A percentile compares a stretch with the other conserved stretches of the same genome.
phyloP scores from a whole-genome alignment of 208 protist genomes.

The Leishmania tarentolae region DNA sequence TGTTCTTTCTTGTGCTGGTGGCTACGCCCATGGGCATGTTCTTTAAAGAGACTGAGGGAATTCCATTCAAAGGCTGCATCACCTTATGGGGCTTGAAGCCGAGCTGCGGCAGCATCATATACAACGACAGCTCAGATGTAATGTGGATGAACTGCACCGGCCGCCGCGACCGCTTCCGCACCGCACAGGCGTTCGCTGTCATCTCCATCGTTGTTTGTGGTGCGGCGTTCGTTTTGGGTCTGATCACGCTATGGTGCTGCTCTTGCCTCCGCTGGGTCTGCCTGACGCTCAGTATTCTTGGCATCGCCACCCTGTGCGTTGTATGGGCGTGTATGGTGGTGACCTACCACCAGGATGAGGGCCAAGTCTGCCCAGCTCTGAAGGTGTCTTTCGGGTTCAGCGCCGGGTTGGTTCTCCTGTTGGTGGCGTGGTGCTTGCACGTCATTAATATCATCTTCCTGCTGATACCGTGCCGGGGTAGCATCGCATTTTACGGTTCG shows the following conservation, averaged over 20 bases:
- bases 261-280: constrained; percentile 37
- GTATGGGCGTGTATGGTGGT: constrained; percentile 45
- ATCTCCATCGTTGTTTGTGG: constrained; percentile 29
- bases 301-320: constrained; percentile 19
- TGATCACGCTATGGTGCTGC: constrained; percentile 47
- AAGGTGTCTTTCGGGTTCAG: constrained; percentile 24
- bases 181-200: constrained; percentile 44
- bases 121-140: constrained; percentile 17
- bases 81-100: constrained; percentile 51
- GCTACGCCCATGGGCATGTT: constrained; percentile 63
- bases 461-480: constrained; percentile 15
- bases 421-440: constrained; percentile 41
- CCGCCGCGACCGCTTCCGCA: constrained; percentile 40
- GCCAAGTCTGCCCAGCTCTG: not conserved
- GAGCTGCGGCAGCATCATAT: constrained; percentile 35
- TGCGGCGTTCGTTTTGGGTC: constrained; percentile 15
- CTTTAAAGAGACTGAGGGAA: too few species aligned
- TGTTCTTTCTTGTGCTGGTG: constrained; percentile 52
- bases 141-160: constrained; percentile 31
- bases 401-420: constrained; percentile 37
- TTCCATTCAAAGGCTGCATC: constrained; percentile 32
- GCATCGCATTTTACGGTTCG: too few species aligned
- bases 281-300: constrained; percentile 33
- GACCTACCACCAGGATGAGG: constrained; percentile 16
- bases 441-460: constrained; percentile 45